A percentile compares a stretch with the other conserved stretches of the same genome.
These are phyloP conservation scores for Dictyostelium discoideum DNA, from an alignment of 78 protist species.

Conservation along the genomic window DNA sequence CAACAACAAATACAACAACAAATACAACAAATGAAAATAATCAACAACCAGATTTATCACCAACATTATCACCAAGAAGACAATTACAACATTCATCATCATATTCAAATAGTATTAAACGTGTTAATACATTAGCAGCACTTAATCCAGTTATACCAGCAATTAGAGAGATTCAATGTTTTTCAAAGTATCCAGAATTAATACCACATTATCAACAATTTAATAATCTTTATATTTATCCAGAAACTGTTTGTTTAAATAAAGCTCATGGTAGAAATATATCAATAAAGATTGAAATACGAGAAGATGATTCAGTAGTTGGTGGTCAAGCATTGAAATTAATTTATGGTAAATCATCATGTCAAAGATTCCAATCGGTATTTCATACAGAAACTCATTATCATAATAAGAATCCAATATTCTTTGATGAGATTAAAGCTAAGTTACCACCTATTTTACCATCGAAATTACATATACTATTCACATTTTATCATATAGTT, in stretches of 20 bases:
- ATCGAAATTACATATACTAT: constrained; percentile 41
- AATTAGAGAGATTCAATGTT: constrained; percentile 59
- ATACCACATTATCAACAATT: constrained; percentile 41
- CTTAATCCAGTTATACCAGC: constrained; percentile 54
- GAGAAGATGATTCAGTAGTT: constrained; percentile 32
- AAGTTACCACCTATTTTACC: constrained; percentile 53
- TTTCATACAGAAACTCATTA: constrained; percentile 69
- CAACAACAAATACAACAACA: background rate
- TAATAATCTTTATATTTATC: constrained; percentile 70
- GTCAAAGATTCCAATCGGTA: background rate
- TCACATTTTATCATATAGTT: constrained; percentile 67
- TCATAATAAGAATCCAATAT: constrained; percentile 72
- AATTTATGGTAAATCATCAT: constrained; percentile 44
- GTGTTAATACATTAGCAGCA: background rate
- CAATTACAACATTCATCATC: background rate
- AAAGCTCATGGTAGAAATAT: constrained; percentile 69
- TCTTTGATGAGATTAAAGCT: constrained; percentile 58
- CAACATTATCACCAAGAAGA: constrained; percentile 1
- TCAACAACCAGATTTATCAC: background rate
- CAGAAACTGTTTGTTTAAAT: constrained; percentile 29
- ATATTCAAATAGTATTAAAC: background rate
- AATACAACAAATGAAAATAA: background rate
- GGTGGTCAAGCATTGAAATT: background rate
- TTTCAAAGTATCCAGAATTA: constrained; percentile 31
- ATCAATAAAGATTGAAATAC: constrained; percentile 38